Conservation (phyloP, 129 eudicot genomes). For the Oenanthe sinensis region DNA sequence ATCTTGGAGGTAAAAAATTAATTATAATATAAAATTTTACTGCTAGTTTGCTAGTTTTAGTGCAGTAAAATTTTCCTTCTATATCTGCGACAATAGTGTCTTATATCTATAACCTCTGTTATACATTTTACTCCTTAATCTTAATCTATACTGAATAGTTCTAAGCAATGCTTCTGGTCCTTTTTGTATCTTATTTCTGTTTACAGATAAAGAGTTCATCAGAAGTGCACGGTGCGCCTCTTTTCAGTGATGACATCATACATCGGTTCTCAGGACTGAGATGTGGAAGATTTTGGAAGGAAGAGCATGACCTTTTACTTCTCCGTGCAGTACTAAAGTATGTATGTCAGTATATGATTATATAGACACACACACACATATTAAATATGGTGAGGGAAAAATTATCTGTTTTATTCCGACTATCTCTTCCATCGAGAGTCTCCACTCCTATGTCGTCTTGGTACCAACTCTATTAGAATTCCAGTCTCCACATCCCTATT, state of each 20-base stretch:
- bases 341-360: neutral
- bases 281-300: slow-evolving; percentile 80
- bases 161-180: neutral
- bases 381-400: neutral
- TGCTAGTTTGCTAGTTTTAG: neutral
- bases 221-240: slow-evolving; percentile 32
- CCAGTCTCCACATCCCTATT: too few relatives aligned
- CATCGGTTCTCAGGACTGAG: slow-evolving; percentile 61
- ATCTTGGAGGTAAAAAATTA: neutral
- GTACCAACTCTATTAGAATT: too few relatives aligned
- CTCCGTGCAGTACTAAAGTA: slow-evolving; percentile 89
- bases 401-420: too few relatives aligned
- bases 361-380: neutral
- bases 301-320: slow-evolving; percentile 60
- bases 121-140: neutral
- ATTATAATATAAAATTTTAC: neutral
- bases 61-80: neutral
- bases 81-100: neutral
- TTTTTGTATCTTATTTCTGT: neutral
- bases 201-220: slow-evolving; percentile 48
- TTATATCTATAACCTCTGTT: neutral
- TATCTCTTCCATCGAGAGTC: too few relatives aligned
- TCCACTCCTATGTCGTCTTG: too few relatives aligned
- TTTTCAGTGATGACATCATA: slow-evolving; percentile 60
- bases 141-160: neutral